Evolutionary conservation across 2,329 filamentous ascomycete genomes (phyloP), one percentile per base, ranked within the genome.

Genomic region (Fusarium luffae): DNA sequence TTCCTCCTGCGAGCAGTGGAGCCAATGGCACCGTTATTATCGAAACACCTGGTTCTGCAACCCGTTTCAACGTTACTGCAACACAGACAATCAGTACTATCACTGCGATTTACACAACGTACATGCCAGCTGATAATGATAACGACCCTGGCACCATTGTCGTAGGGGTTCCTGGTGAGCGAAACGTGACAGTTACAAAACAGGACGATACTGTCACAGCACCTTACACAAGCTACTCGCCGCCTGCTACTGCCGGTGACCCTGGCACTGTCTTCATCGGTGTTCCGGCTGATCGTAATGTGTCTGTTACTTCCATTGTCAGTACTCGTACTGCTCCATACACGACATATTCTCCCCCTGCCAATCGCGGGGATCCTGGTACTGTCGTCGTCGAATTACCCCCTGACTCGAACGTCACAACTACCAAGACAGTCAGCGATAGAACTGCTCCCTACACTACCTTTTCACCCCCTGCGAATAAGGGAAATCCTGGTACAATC

Each of bases 151-250:
- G 66, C 32, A 69, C 66, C 12, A 32, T 69, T 7, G 49, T 69
- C 5, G 42, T 69, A 5, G 66, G 41, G 18, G 54, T 69, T 4
- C 61, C 66, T 4, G 23, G 48, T 25, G 47, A 48, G 21, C 49
- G 67, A n/a, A 69, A 69, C 23, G 67, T 69, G 6, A 69, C 67
- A 6, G 42, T 69, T n/a, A 69, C 67, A n/a, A 21, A 60, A 14
- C 40, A 52, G 9, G 43, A 52, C 13, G 44, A 16, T 6, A 62
- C 51, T 10, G 48, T 67, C 27, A 63, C 63, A 4, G 42, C 42
- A 8, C 58, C 63, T 13, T 58, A 54, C n/a, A 68, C 65, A 27
- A 55, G 28, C 3, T 68, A 68, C 14, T 67, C 57, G 7, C 41
- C 63, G 0, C 65, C 65, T 16, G 58, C 43, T 7, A 23, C 58